phyloP scores from a whole-genome alignment of 1,139 yeast genomes.

The Lodderomyces metapsilosis region DNA sequence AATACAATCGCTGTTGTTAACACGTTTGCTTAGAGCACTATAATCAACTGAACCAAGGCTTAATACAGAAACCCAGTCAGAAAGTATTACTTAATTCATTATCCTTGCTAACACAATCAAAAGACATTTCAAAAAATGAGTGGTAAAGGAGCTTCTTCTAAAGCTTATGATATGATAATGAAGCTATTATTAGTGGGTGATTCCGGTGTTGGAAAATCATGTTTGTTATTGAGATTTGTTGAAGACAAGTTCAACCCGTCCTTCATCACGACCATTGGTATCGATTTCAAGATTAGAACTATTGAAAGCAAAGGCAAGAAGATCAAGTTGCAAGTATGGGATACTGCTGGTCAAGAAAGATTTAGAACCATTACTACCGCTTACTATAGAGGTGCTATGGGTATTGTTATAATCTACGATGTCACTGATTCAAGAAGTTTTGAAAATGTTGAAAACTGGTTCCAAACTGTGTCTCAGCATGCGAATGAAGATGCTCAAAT shows the following conservation, averaged over 20 bases:
- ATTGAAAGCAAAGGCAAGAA: conserved; percentile 90
- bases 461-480: conserved; percentile 90
- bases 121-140: conserved; percentile 8
- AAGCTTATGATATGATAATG: conserved; percentile 92
- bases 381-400: conserved; percentile 98
- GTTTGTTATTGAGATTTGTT: conserved; percentile 88
- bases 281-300: conserved; percentile 96
- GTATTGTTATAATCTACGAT: conserved; percentile 92
- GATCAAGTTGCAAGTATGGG: conserved; percentile 97
- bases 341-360: conserved; percentile 98
- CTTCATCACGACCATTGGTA: conserved; percentile 95
- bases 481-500: conserved; percentile 95
- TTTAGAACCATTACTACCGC: conserved; percentile 98
- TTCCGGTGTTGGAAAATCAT: conserved; percentile 96
- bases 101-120: neutral
- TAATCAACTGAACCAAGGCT: too few relatives aligned
- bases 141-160: conserved; percentile 55
- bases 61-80: too few relatives aligned
- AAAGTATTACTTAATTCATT: too few relatives aligned
- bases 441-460: conserved; percentile 86
- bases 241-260: conserved; percentile 97
- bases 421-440: conserved; percentile 94
- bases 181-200: conserved; percentile 93
- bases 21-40: too few relatives aligned
- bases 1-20: too few relatives aligned